Percentiles rank a stretch among this genome's conserved stretches.
These are phyloP conservation scores for Curvularia spicifera DNA, from an alignment of 2,329 filamentous ascomycete species.

Conservation along the genomic window DNA sequence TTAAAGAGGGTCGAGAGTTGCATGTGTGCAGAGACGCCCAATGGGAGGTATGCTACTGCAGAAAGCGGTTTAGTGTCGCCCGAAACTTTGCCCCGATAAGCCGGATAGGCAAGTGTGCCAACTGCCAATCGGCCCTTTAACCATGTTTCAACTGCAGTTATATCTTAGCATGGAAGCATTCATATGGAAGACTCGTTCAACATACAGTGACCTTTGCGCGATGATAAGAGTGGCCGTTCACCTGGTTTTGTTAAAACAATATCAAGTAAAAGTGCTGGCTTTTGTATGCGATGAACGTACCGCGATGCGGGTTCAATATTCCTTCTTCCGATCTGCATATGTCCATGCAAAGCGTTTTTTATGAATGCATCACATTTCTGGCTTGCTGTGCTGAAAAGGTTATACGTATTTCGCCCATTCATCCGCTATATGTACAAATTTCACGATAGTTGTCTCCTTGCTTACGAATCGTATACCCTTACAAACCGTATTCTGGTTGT, in stretches of 20 bases:
- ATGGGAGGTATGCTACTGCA: conserved; percentile 15
- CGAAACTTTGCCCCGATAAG: conserved; percentile 20
- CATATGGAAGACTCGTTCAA: background rate
- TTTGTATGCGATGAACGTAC: background rate
- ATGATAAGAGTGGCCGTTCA: background rate
- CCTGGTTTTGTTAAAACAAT: background rate
- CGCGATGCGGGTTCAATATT: background rate
- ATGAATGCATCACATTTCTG: background rate
- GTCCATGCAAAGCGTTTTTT: background rate
- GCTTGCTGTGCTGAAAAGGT: background rate
- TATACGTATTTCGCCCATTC: background rate
- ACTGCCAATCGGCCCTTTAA: conserved; percentile 13
- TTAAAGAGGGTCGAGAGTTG: conserved; percentile 12
- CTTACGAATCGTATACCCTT: background rate
- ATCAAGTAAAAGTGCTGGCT: too few relatives aligned
- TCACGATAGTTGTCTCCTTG: background rate
- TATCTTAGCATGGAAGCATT: background rate
- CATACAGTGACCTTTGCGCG: background rate
- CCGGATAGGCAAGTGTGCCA: conserved; percentile 19
- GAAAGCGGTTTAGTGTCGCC: conserved; percentile 24
- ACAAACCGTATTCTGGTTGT: background rate
- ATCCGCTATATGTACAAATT: background rate
- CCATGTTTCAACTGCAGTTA: conserved; percentile 1
- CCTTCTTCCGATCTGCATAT: background rate
- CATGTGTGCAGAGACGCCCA: conserved; percentile 14